A percentile compares a stretch with the other conserved stretches of the same genome.
Evolutionary conservation across 2,329 filamentous ascomycete species (phyloP).

Genomic region (Diplodia seriata): DNA sequence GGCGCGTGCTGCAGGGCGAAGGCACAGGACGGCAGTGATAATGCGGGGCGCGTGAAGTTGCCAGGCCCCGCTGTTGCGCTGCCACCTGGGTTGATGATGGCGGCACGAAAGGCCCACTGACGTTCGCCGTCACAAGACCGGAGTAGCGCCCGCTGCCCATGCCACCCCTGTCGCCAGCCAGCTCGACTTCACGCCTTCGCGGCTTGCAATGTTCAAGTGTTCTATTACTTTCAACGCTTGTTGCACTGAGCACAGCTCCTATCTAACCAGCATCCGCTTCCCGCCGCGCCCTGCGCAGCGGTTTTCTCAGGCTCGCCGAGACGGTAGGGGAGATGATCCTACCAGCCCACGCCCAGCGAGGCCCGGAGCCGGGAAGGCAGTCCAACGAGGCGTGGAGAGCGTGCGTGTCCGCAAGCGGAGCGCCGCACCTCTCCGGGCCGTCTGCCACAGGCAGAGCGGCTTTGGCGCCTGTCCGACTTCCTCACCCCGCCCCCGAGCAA

Average conservation of each 20-base stretch:
- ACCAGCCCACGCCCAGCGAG: slow-evolving; percentile 30
- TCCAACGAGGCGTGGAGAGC: slow-evolving; percentile 5
- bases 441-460: slow-evolving; percentile 26
- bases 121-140: slow-evolving; percentile 29
- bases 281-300: slow-evolving; percentile 7
- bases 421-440: slow-evolving; percentile 19
- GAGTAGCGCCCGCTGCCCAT: slow-evolving; percentile 5
- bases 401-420: slow-evolving; percentile 32
- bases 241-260: slow-evolving; percentile 27
- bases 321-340: slow-evolving; percentile 32
- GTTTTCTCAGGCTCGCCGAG: slow-evolving; percentile 23
- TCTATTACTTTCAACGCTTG: slow-evolving; percentile 34
- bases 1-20: slow-evolving; percentile 28
- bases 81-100: not conserved
- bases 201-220: slow-evolving; percentile 30
- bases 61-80: slow-evolving; percentile 18
- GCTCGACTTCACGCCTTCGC: not conserved
- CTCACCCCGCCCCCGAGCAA: slow-evolving; percentile 34
- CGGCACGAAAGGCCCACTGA: slow-evolving; percentile 10
- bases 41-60: slow-evolving; percentile 22
- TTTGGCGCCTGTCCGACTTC: slow-evolving; percentile 28
- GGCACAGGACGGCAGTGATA: slow-evolving; percentile 10
- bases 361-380: slow-evolving; percentile 23
- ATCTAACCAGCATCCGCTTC: slow-evolving; percentile 31
- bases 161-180: slow-evolving; percentile 6